These are phyloP conservation scores for Brassica balearica DNA, from an alignment of 441 rosid species.

Conservation along the genomic window DNA sequence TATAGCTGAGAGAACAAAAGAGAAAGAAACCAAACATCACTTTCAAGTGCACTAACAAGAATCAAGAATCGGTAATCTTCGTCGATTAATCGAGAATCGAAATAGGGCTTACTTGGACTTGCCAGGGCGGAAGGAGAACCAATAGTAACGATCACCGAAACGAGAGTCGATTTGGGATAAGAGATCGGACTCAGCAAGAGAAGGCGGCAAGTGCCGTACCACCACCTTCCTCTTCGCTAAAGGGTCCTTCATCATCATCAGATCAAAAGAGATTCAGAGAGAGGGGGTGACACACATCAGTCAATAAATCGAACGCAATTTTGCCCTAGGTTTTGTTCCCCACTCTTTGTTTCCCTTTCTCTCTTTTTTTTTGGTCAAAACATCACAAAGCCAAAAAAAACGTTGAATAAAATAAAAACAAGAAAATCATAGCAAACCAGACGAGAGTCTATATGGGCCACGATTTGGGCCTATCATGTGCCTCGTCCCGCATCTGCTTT, in stretches of 20 bases:
- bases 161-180: slow-evolving; percentile 58
- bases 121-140: slow-evolving; percentile 61
- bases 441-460: neutral
- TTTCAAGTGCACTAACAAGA: too few species aligned
- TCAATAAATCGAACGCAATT: slow-evolving; percentile 18
- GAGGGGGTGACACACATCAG: slow-evolving; percentile 16
- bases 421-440: slow-evolving; percentile 1
- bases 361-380: neutral
- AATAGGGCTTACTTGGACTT: slow-evolving; percentile 51
- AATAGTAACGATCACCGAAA: slow-evolving; percentile 60
- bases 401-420: neutral
- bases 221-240: slow-evolving; percentile 63
- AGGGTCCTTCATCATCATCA: slow-evolving; percentile 51
- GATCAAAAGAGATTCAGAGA: slow-evolving; percentile 28
- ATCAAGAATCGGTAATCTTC: slow-evolving; percentile 16
- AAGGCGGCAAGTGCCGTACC: slow-evolving; percentile 72
- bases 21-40: neutral
- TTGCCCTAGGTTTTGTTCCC: slow-evolving; percentile 46
- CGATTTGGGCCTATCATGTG: slow-evolving; percentile 8
- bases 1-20: slow-evolving; percentile 55
- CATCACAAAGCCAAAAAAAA: neutral
- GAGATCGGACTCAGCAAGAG: slow-evolving; percentile 59
- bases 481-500: neutral
- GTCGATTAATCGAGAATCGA: neutral
- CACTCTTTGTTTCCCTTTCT: slow-evolving; percentile 7